Evolutionary conservation across 352 stramenopile species (phyloP), one percentile per base, ranked within the genome.

Genomic region (Pythium insidiosum): DNA sequence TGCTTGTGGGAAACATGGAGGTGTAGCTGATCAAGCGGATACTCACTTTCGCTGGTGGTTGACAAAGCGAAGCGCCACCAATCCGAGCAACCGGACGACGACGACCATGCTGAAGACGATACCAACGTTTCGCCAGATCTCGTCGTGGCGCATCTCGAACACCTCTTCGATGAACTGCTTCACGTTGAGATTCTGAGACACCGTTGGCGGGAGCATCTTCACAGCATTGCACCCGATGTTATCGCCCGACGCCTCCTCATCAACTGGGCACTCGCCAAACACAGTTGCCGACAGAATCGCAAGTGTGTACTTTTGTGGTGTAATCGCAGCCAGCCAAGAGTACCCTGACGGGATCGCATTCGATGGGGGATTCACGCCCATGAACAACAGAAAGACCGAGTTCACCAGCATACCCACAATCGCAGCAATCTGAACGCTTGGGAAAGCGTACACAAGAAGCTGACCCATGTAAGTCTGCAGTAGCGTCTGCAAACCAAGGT

Each of bases 381-480:
- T 45, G 41, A 76, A 73, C 3, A 73, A 22, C 18, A 69, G 40
- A 29, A 72, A 68, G 41, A 76, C 40, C 20, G 63, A 53, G 33
- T 66, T 56, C 11, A 71, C 20, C 25, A 64, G 34, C 18, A 52
- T 39, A 18, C 44, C 50, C 10, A 39, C 45, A 23, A 67, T 23
- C 4, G 38, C 40, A 2, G 65, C 65, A 5, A 56, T 34, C 12
- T 61, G 25, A 15, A 63, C 28, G 31, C 43, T 46, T 15, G 66
- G 66, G 30, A 73, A 22, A 0, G 40, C 31, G 5, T 56, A 50
- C 43, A 74, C 66, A 19, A 89, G 63, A 35, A 80, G 77, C 47
- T 94, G 69, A 19, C 64, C 66, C 9, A 79, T 47, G 54, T 68
- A 83, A 18, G 63, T 78, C 19, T 58, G 61, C 16, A 62, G 37